phyloP scores from a whole-genome alignment of 352 stramenopile genomes.

The Pseudoperonospora humuli region DNA sequence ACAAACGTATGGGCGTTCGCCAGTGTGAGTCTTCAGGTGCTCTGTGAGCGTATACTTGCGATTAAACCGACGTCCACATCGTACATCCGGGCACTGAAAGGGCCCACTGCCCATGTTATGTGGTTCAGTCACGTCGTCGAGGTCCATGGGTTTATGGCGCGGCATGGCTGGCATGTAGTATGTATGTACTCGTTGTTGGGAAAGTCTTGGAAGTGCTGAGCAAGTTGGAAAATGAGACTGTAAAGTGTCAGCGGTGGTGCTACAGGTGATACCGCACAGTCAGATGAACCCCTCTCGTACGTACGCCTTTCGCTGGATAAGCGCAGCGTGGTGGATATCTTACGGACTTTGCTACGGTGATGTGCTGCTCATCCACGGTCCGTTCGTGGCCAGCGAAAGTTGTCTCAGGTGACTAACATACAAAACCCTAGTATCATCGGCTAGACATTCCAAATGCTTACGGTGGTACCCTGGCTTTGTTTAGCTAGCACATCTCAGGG shows the following conservation, averaged over 20 bases:
- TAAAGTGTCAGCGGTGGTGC: conserved; percentile 1
- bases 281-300: neutral
- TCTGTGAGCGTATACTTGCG: conserved; percentile 66
- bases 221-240: conserved; percentile 19
- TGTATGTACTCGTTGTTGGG: neutral
- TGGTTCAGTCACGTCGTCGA: conserved; percentile 4
- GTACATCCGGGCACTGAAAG: conserved; percentile 35
- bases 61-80: conserved; percentile 47
- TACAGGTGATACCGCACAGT: conserved; percentile 7
- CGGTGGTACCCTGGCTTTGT: conserved; percentile 2
- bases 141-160: conserved; percentile 13
- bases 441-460: conserved; percentile 12
- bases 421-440: neutral
- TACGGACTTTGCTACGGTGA: conserved; percentile 14
- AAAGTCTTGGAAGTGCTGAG: conserved; percentile 9
- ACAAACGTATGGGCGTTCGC: conserved; percentile 37
- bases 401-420: conserved; percentile 25
- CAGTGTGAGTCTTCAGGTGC: conserved; percentile 73
- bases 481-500: conserved; percentile 16
- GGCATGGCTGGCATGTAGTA: conserved; percentile 14
- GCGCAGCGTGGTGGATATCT: conserved; percentile 29
- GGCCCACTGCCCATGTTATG: conserved; percentile 20
- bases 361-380: conserved; percentile 22
- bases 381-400: conserved; percentile 9
- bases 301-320: conserved; percentile 13